Evolutionary conservation across 176 grass and related monocot species (phyloP).

Genomic region (Poa annua): DNA sequence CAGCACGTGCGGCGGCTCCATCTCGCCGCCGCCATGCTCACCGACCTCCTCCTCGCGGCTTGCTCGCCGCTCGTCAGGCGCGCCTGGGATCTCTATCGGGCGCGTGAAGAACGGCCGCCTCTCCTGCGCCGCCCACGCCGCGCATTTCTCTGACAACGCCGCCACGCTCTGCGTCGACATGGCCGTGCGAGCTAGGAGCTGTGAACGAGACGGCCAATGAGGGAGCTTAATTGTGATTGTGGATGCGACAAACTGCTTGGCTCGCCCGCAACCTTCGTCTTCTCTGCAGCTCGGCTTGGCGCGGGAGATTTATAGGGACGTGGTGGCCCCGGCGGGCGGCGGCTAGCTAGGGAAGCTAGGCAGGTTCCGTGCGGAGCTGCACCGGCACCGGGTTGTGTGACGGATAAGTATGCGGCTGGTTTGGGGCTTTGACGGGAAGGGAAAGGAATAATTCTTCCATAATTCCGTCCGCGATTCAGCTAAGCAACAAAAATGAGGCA

Average conservation of each 20-base stretch:
- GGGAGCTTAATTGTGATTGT: not conserved
- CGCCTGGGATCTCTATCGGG: conserved; percentile 51
- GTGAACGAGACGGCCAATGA: not conserved
- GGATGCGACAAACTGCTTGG: not conserved
- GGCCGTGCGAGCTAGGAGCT: not conserved
- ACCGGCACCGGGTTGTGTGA: conserved; percentile 27
- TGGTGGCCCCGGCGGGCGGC: no score
- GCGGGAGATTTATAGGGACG: no score
- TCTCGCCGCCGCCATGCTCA: conserved; percentile 27
- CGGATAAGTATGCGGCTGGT: conserved; percentile 30
- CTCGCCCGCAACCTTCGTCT: no score
- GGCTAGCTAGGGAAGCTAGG: no score
- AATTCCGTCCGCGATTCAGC: not conserved
- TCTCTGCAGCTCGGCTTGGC: no score
- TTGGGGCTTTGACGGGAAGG: conserved; percentile 39
- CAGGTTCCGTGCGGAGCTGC: conserved; percentile 24
- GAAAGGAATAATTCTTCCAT: conserved; percentile 45
- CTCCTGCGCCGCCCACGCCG: conserved; percentile 23
- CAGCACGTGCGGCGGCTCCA: conserved; percentile 74
- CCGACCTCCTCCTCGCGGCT: not conserved
- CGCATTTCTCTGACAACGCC: conserved; percentile 8
- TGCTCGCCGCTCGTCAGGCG: not conserved
- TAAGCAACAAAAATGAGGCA: not conserved
- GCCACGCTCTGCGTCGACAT: conserved; percentile 36
- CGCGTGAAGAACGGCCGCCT: conserved; percentile 34